A percentile compares a stretch with the other conserved stretches of the same genome.
Evolutionary conservation across 2,329 filamentous ascomycete genomes (phyloP).

Genomic region (Fusarium sp.): DNA sequence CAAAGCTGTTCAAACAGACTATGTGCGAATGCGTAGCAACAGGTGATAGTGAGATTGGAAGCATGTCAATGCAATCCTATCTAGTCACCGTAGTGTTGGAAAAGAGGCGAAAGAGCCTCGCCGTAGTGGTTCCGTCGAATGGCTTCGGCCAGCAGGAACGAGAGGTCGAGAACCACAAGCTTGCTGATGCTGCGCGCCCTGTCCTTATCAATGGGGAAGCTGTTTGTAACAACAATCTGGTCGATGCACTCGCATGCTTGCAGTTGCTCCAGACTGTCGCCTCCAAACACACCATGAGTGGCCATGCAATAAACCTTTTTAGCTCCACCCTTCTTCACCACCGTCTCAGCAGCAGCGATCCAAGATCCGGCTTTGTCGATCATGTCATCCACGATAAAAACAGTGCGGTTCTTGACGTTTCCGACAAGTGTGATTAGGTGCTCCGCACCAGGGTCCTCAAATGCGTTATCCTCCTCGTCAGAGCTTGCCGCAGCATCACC

Average conservation of each 20-base stretch:
- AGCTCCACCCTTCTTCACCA: conserved; percentile 90
- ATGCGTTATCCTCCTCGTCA: conserved; percentile 93
- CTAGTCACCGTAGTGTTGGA: conserved; percentile 75
- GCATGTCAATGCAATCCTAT: conserved; percentile 18
- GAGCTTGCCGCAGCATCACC: conserved; percentile 85
- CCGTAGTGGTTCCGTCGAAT: conserved; percentile 97
- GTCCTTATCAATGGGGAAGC: conserved; percentile 88
- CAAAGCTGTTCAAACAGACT: conserved; percentile 16
- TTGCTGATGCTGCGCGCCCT: conserved; percentile 80
- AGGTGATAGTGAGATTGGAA: conserved; percentile 17
- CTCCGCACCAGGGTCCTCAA: conserved; percentile 84
- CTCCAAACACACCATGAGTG: conserved; percentile 94
- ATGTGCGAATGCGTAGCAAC: conserved; percentile 20
- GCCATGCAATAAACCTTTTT: conserved; percentile 98
- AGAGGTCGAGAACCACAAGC: conserved; percentile 89
- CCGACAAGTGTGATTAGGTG: conserved; percentile 98
- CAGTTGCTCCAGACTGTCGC: conserved; percentile 89
- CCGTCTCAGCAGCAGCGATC: conserved; percentile 97
- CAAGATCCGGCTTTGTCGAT: conserved; percentile 97
- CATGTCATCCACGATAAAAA: conserved; percentile 98
- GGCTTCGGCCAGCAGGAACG: conserved; percentile 87
- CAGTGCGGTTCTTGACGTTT: conserved; percentile 87
- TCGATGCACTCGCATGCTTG: conserved; percentile 94
- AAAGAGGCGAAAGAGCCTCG: conserved; percentile 80
- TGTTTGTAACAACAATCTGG: conserved; percentile 94